phyloP scores from a whole-genome alignment of 768 basidiomycete species.

The Phylloporus sp. region DNA sequence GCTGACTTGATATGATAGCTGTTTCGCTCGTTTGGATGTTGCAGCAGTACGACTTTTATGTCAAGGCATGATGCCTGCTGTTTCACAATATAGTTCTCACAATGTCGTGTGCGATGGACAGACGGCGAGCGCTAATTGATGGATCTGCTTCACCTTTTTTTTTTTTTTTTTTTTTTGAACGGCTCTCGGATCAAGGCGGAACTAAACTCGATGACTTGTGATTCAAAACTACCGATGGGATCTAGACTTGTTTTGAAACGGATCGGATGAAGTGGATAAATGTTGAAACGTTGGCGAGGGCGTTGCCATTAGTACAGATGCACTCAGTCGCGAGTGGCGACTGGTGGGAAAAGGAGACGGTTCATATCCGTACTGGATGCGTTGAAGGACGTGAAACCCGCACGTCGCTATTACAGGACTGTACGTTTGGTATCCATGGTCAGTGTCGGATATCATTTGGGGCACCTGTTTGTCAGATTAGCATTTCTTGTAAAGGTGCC shows the following conservation, averaged over 20 bases:
- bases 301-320: background rate
- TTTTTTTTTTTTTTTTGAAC: background rate
- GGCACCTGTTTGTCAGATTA: background rate
- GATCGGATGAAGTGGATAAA: background rate
- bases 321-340: background rate
- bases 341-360: slow-evolving; percentile 3
- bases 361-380: background rate
- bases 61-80: slow-evolving; percentile 35
- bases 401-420: slow-evolving; percentile 10
- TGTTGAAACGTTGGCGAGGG: background rate
- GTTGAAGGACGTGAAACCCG: slow-evolving; percentile 6
- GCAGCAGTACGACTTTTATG: slow-evolving; percentile 76
- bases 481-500: background rate
- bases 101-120: background rate
- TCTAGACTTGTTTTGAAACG: slow-evolving; percentile 13
- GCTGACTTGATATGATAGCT: slow-evolving; percentile 38
- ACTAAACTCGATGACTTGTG: background rate
- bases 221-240: background rate
- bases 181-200: slow-evolving; percentile 12
- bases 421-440: background rate
- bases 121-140: background rate
- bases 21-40: slow-evolving; percentile 82
- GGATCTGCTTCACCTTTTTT: background rate
- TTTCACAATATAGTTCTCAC: background rate
- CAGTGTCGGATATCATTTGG: background rate